Conservation (phyloP, 2,329 filamentous ascomycete species). For the Xylariaceae sp. region DNA sequence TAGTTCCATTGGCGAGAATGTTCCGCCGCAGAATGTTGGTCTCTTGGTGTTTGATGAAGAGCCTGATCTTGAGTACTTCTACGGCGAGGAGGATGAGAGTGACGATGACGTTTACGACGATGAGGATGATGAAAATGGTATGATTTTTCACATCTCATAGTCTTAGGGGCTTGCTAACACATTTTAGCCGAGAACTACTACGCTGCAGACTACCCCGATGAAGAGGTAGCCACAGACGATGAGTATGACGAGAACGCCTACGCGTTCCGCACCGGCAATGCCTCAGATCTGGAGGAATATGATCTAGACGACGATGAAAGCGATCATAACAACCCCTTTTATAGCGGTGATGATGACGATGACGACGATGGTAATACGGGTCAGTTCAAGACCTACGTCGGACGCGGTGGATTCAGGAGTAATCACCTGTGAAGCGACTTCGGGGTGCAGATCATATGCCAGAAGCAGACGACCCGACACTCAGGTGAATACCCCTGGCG, state of each 20-base stretch:
- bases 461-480: constrained; percentile 17
- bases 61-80: constrained; percentile 57
- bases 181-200: constrained; percentile 67
- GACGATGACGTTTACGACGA: constrained; percentile 54
- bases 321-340: constrained; percentile 23
- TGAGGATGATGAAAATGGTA: constrained; percentile 63
- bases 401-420: constrained; percentile 34
- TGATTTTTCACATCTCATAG: constrained; percentile 12
- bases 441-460: constrained; percentile 2
- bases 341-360: background rate
- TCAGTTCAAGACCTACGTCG: constrained; percentile 34
- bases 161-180: constrained; percentile 7
- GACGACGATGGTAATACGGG: constrained; percentile 28
- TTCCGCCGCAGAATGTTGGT: constrained; percentile 48
- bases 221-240: constrained; percentile 69
- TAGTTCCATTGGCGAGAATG: constrained; percentile 42
- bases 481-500: background rate
- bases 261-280: constrained; percentile 47
- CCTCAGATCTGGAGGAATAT: constrained; percentile 52
- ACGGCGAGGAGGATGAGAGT: constrained; percentile 55
- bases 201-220: constrained; percentile 73
- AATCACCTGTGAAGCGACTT: constrained; percentile 24
- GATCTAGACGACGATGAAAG: constrained; percentile 37
- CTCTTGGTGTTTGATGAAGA: constrained; percentile 53
- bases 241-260: constrained; percentile 55